Conservation (phyloP, 208 protist species). For the Herpetomonas samuelpessoai region DNA sequence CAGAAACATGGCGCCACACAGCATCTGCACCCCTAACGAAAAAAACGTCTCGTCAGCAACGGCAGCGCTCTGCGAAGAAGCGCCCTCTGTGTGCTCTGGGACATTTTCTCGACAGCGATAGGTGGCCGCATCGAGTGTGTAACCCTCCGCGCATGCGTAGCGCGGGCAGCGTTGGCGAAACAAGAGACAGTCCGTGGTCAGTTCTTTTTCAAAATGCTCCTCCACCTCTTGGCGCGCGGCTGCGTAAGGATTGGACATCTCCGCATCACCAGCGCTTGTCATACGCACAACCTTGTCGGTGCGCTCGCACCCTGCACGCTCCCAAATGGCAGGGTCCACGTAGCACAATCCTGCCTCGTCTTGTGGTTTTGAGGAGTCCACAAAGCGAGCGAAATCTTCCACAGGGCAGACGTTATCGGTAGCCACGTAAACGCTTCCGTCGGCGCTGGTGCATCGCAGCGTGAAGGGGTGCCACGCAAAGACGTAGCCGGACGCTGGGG, state of each 20-base stretch:
- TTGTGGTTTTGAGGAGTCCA: slow-evolving; percentile 43
- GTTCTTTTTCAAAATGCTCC: slow-evolving; percentile 3
- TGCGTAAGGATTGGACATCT: no score
- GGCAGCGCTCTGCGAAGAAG: background rate
- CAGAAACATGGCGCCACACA: background rate
- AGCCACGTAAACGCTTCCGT: slow-evolving; percentile 20
- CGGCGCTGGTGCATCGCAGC: slow-evolving; percentile 30
- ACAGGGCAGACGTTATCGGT: slow-evolving; percentile 22
- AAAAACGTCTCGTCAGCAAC: background rate
- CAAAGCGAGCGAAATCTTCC: slow-evolving; percentile 46
- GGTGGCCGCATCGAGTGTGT: slow-evolving; percentile 27
- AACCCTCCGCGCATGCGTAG: slow-evolving; percentile 37
- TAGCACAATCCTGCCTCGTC: slow-evolving; percentile 54
- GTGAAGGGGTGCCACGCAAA: slow-evolving; percentile 25
- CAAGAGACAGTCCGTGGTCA: slow-evolving; percentile 26
- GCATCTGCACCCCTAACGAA: background rate
- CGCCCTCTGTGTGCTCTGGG: background rate
- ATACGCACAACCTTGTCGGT: background rate
- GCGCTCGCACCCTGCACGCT: slow-evolving; percentile 37
- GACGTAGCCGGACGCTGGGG: slow-evolving; percentile 23
- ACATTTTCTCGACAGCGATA: slow-evolving; percentile 18
- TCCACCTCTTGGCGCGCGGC: no score
- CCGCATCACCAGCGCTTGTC: background rate
- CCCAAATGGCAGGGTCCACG: slow-evolving; percentile 32
- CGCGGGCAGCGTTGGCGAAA: slow-evolving; percentile 44